These are phyloP conservation scores for Circinella umbellata DNA, from an alignment of 371 early-diverging fungal genomes.

Conservation along the genomic window DNA sequence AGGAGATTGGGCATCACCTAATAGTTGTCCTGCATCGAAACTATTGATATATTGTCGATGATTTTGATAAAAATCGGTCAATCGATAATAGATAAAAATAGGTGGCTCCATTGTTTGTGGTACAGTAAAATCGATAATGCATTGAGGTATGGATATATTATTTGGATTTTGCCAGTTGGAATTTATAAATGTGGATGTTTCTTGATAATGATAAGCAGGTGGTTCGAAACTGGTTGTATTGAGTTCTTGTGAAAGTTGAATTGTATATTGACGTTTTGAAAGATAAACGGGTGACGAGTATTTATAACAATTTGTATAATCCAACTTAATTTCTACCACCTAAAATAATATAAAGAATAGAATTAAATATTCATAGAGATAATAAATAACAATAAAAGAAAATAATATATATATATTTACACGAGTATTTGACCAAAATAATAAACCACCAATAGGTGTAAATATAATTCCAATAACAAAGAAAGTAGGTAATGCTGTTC, in stretches of 20 bases:
- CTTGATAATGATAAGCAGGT: conserved; percentile 42
- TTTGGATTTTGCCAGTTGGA: conserved; percentile 47
- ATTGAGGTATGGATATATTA: conserved; percentile 51
- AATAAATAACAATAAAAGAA: neutral
- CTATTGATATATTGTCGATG: conserved; percentile 95
- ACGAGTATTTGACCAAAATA: conserved; percentile 61
- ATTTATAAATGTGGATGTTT: conserved; percentile 33
- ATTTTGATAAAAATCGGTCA: conserved; percentile 98
- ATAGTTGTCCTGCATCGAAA: conserved; percentile 83
- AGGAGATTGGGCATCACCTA: conserved; percentile 56
- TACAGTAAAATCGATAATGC: conserved; percentile 80
- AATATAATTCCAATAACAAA: conserved; percentile 91
- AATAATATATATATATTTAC: neutral
- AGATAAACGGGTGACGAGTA: conserved; percentile 39
- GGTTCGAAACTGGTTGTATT: conserved; percentile 21
- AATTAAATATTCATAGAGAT: neutral
- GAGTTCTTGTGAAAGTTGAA: conserved; percentile 21
- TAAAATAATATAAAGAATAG: conserved; percentile 16
- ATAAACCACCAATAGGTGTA: conserved; percentile 87
- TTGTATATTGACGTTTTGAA: conserved; percentile 25
- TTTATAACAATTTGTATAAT: conserved; percentile 86
- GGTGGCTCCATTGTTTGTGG: conserved; percentile 72
- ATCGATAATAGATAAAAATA: conserved; percentile 92
- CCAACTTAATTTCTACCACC: conserved; percentile 82
- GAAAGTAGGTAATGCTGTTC: conserved; percentile 90